Conservation (phyloP, 2,329 filamentous ascomycete species). For the Aspergillus pseudoterreus region DNA sequence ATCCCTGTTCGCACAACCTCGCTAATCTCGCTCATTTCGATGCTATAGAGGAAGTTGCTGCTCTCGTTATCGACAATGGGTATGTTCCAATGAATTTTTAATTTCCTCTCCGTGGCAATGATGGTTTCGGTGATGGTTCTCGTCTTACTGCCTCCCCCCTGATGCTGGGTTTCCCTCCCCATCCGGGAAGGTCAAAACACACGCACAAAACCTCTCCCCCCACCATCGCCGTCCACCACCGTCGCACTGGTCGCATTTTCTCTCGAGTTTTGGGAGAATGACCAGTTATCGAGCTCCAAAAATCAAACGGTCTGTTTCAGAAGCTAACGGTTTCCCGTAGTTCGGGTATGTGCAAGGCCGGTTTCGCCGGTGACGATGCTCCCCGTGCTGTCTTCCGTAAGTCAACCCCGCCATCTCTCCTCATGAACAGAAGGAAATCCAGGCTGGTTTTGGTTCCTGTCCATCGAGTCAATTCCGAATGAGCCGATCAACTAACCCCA, state of each 20-base stretch:
- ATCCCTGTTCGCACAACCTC: conserved; percentile 14
- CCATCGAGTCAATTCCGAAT: background rate
- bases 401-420: conserved; percentile 45
- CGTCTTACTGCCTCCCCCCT: background rate
- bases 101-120: conserved; percentile 11
- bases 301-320: background rate
- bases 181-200: conserved; percentile 3
- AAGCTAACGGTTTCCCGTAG: conserved; percentile 47
- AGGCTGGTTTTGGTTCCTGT: background rate
- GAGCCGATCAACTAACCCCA: conserved; percentile 18
- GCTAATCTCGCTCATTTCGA: conserved; percentile 35
- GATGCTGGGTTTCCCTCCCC: background rate
- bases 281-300: background rate
- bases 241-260: background rate
- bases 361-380: conserved; percentile 99
- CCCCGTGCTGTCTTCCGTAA: conserved; percentile 99
- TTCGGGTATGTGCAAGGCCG: conserved; percentile 99
- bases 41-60: conserved; percentile 94
- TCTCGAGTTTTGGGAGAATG: background rate
- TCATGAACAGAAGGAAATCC: background rate
- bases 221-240: background rate
- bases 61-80: conserved; percentile 99
- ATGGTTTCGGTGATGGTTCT: conserved; percentile 1
- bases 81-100: conserved; percentile 57
- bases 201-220: background rate